Evolutionary conservation across 805 yeast species (phyloP).

Genomic region (Cyberlindnera xylosilytica): DNA sequence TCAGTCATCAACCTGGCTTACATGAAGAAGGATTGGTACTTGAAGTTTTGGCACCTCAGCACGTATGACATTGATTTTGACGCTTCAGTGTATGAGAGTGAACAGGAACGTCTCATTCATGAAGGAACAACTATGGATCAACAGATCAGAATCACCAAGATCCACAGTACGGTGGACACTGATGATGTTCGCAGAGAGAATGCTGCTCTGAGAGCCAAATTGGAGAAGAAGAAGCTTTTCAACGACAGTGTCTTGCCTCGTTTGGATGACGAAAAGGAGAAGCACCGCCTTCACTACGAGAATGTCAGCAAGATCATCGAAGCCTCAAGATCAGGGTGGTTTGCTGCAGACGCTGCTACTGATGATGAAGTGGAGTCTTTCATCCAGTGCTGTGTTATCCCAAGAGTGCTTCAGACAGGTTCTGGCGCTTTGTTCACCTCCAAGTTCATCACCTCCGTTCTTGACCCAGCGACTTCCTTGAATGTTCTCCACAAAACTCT

Average conservation of each 20-base stretch:
- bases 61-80: slow-evolving; percentile 67
- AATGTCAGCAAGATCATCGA: slow-evolving; percentile 25
- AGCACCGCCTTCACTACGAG: slow-evolving; percentile 42
- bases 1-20: slow-evolving; percentile 24
- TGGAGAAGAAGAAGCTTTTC: slow-evolving; percentile 4
- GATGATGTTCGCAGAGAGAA: slow-evolving; percentile 15
- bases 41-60: slow-evolving; percentile 70
- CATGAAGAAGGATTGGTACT: slow-evolving; percentile 44
- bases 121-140: slow-evolving; percentile 35
- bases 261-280: slow-evolving; percentile 12
- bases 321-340: slow-evolving; percentile 40
- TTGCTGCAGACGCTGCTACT: slow-evolving; percentile 22
- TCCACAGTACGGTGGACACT: slow-evolving; percentile 2
- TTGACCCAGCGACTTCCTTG: slow-evolving; percentile 40
- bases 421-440: slow-evolving; percentile 75
- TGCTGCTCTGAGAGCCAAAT: slow-evolving; percentile 24
- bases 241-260: slow-evolving; percentile 11
- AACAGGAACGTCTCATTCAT: slow-evolving; percentile 38
- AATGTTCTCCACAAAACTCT: slow-evolving; percentile 46
- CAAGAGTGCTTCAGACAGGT: slow-evolving; percentile 75
- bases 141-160: slow-evolving; percentile 25
- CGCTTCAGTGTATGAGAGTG: slow-evolving; percentile 45
- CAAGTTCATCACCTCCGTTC: slow-evolving; percentile 53
- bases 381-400: slow-evolving; percentile 65
- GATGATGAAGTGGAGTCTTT: slow-evolving; percentile 34